Evolutionary conservation across 495 filamentous ascomycete species (phyloP), one percentile per base, ranked within the genome.

Genomic region (Aspergillus mulundensis): DNA sequence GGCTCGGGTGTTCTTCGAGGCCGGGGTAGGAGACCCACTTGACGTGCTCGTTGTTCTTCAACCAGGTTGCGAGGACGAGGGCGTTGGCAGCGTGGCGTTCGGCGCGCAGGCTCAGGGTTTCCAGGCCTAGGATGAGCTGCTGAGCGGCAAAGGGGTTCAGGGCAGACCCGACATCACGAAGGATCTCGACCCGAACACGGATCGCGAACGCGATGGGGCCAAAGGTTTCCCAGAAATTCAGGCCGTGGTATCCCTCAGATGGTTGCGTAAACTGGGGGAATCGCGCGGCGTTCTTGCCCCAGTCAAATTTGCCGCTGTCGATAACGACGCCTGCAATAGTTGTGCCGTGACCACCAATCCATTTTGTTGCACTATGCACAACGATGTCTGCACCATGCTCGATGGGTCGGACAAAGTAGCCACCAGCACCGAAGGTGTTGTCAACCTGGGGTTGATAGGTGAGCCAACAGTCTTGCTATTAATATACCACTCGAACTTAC

Each of bases 211-310:
- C 82, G 62, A 94, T 84, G 21, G 84, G 70, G 3, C 95, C 95
- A 61, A 97, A 97, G 0, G 91, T 94, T 62, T 97, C 95, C 87
- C 87, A 96, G 81, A 97, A 97, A 68, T 92, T 95, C 53, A 98
- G 80, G 5, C 95, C 94, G 71, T 97, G 94, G 74, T 97, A 98
- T 16, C 95, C 93, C 56, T 89, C 87, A 0, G 88, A 84, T 3
- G 94, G 95, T 72, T 98, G 90, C 42, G 87, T 84, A 73, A 98
- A 89, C 70, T 97, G 89, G 2, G 95, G 94, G 81, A 97, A 98
- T 1, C 91, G 87, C 57, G 85, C 84, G 25, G 77, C 90, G 63
- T 96, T 70, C 75, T 88, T 87, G 53, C 91, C 91, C 94, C 94
- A 98, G 78, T 97, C 88, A 70, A 98, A 98, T 64, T 92, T 95